These are phyloP conservation scores for Paradendryphiella salina DNA, from an alignment of 2,329 filamentous ascomycete species.

Conservation along the genomic window DNA sequence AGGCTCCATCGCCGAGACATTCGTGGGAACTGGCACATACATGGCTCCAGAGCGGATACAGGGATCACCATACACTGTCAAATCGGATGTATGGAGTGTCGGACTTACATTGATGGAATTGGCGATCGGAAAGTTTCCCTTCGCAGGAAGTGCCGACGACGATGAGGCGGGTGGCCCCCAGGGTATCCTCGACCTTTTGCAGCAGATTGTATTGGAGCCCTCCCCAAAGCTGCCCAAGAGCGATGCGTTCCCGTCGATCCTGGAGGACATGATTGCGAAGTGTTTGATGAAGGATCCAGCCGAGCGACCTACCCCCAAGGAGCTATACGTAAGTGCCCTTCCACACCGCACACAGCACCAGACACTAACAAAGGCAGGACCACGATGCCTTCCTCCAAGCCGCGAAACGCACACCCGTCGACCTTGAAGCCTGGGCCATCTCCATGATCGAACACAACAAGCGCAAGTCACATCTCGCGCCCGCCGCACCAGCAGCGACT, in stretches of 20 bases:
- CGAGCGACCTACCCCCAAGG: constrained; percentile 85
- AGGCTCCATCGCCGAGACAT: constrained; percentile 97
- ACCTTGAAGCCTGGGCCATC: constrained; percentile 90
- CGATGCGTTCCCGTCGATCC: constrained; percentile 90
- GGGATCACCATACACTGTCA: constrained; percentile 94
- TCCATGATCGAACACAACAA: constrained; percentile 94
- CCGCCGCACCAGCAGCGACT: constrained; percentile 70
- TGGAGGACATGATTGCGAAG: constrained; percentile 97
- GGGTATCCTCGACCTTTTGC: constrained; percentile 91
- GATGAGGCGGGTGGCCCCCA: constrained; percentile 73
- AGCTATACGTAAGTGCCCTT: constrained; percentile 74
- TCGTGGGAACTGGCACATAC: constrained; percentile 97
- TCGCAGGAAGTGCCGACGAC: constrained; percentile 78
- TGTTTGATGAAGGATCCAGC: constrained; percentile 90
- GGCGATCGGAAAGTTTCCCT: constrained; percentile 96
- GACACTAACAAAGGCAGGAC: constrained; percentile 61
- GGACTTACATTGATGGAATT: constrained; percentile 94
- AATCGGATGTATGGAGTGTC: constrained; percentile 98
- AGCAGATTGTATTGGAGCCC: constrained; percentile 96
- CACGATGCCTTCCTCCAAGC: constrained; percentile 93
- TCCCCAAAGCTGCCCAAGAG: constrained; percentile 93
- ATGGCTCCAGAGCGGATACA: constrained; percentile 99
- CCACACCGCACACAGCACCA: neutral
- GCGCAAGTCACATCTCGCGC: constrained; percentile 88
- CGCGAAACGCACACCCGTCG: constrained; percentile 92